Conservation (phyloP, 352 stramenopile genomes). For the Globisporangium polare region DNA sequence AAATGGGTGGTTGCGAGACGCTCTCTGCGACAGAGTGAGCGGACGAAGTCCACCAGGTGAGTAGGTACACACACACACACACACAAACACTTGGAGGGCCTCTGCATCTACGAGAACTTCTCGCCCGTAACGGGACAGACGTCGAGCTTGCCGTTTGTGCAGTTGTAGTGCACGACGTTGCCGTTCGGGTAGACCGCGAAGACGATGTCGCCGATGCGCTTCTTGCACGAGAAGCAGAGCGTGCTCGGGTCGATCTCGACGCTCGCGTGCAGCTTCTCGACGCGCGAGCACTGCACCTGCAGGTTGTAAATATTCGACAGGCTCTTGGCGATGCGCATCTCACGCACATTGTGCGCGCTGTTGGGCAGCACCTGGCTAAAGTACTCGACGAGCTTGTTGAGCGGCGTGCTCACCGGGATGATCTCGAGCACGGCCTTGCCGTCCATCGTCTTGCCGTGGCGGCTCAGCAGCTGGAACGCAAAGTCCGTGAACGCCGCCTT, state of each 20-base stretch:
- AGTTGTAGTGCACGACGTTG: conserved; percentile 88
- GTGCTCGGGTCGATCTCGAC: conserved; percentile 83
- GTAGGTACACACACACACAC: background rate
- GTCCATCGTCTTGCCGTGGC: conserved; percentile 77
- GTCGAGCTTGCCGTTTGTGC: conserved; percentile 80
- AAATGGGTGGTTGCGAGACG: background rate
- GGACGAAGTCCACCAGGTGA: background rate
- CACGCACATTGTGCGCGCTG: conserved; percentile 78
- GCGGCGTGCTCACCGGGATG: conserved; percentile 60
- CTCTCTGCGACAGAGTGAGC: background rate
- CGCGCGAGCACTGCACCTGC: conserved; percentile 83
- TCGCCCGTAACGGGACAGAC: conserved; percentile 79
- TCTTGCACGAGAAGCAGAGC: conserved; percentile 76
- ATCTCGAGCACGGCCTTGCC: conserved; percentile 62
- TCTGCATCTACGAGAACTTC: conserved; percentile 52
- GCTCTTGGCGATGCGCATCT: conserved; percentile 76
- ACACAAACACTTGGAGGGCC: background rate
- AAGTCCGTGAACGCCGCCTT: conserved; percentile 77
- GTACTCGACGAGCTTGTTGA: conserved; percentile 82
- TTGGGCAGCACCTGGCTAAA: conserved; percentile 77
- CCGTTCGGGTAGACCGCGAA: conserved; percentile 85
- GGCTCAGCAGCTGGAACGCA: conserved; percentile 68
- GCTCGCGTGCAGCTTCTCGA: conserved; percentile 71
- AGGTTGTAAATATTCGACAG: conserved; percentile 89
- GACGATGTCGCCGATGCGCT: conserved; percentile 86